Evolutionary conservation across 179 eudicot genomes (phyloP), one percentile per base, ranked within the genome.

Genomic region (Nepenthes alata): DNA sequence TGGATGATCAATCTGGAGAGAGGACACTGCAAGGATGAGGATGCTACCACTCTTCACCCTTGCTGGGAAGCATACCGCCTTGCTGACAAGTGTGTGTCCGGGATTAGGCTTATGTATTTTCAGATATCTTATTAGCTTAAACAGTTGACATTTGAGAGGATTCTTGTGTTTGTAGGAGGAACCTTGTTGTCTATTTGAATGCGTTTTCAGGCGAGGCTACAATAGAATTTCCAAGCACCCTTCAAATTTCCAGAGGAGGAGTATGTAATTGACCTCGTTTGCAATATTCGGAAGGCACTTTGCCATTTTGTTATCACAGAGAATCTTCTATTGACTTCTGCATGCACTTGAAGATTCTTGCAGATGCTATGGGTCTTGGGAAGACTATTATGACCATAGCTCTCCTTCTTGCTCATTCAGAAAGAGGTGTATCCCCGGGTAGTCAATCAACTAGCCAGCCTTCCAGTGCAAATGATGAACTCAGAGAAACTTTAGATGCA

Each of bases 321-420:
- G 1, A 25, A 36, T n/a, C 5, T 4, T 53, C 12, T 62, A 12
- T 58, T 60, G 49, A 57, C 34, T 59, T 66, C 59, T 78, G 63
- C 1, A 50, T 57, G 61, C 58, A 38, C 57, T 62, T 80, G 69
- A 64, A 93, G 98, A 89, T 93, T 67, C 71, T 93, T 76, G 98
- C 98, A 80, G 98, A 91, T 86, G 83, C 98, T 61, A 91, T 91
- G 98, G 98, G 98, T 69, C 98, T 91, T 74, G 98, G 98, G 61
- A 93, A 93, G 85, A 93, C 98, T 25, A 89, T 93, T 60, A 93
- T 93, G 98, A 87, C 98, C 52, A 81, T 89, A 74, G 71, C 95
- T 55, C 97, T 93, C 66, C 94, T 93, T 58, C 89, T 93, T 64
- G 75, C 83, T 35, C 88, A 78, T 72, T 73, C 94, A 35, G 95